phyloP scores from a whole-genome alignment of 2,329 filamentous ascomycete species.

The Penicillium sp. region DNA sequence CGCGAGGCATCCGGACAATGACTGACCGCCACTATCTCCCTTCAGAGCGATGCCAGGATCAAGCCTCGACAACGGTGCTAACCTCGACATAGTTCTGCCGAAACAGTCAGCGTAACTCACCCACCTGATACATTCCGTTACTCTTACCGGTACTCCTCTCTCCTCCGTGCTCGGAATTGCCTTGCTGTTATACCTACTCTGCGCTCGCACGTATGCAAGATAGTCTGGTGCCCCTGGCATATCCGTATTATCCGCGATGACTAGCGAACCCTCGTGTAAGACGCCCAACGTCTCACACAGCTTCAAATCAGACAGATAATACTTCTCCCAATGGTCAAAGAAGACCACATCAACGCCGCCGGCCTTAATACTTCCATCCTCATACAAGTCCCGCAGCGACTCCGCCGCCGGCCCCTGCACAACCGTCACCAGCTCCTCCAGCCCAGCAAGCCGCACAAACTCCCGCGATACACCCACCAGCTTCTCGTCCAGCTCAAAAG shows the following conservation, averaged over 20 bases:
- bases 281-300: conserved; percentile 31
- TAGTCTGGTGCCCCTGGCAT: conserved; percentile 49
- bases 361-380: not conserved
- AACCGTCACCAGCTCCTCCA: not conserved
- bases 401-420: not conserved
- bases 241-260: conserved; percentile 48
- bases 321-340: not conserved
- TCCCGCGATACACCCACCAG: not conserved
- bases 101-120: too few relatives aligned
- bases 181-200: conserved; percentile 33
- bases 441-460: not conserved
- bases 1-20: too few relatives aligned
- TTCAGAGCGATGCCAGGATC: too few relatives aligned
- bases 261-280: conserved; percentile 37
- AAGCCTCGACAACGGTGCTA: too few relatives aligned
- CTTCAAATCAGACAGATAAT: not conserved
- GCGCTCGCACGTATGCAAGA: conserved; percentile 43
- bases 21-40: too few relatives aligned
- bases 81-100: too few relatives aligned
- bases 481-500: not conserved
- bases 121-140: too few relatives aligned
- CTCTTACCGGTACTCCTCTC: not conserved
- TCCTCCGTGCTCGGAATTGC: conserved; percentile 13
- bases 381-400: not conserved
- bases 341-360: not conserved